Evolutionary conservation across 805 yeast genomes (phyloP).

Genomic region (Lipomyces mesembrius): DNA sequence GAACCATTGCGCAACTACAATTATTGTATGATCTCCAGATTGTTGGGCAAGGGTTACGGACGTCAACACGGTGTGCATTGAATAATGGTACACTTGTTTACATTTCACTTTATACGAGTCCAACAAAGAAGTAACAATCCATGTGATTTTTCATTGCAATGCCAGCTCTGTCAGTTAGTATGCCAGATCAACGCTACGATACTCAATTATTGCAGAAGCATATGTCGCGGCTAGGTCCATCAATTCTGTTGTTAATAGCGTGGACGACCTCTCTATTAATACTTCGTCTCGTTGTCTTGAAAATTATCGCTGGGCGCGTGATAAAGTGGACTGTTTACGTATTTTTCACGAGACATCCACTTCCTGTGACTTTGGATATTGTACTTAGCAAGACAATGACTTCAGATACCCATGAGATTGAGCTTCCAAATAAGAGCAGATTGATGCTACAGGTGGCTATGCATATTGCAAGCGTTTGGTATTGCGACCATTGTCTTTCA

Average conservation of each 20-base stretch:
- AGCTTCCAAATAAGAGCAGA: neutral
- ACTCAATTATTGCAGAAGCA: neutral
- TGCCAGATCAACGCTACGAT: neutral
- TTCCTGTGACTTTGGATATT: neutral
- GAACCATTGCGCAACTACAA: no score
- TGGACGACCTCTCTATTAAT: neutral
- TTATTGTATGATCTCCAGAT: no score
- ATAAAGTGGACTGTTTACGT: neutral
- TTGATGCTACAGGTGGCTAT: neutral
- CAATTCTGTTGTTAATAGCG: neutral
- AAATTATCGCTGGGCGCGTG: neutral
- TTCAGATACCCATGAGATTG: neutral
- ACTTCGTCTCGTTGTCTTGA: neutral
- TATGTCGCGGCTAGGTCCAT: neutral
- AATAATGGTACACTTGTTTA: no score
- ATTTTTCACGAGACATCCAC: neutral
- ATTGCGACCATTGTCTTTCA: constrained; percentile 3
- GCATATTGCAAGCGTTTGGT: constrained; percentile 2
- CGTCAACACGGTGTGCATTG: no score
- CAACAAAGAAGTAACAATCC: neutral
- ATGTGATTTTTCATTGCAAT: neutral
- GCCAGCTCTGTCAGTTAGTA: neutral
- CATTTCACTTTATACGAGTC: neutral
- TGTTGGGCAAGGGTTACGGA: no score
- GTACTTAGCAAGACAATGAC: neutral